Evolutionary conservation across 768 basidiomycete species (phyloP), one percentile per base, ranked within the genome.

Genomic region (Paxillus rubicundulus): DNA sequence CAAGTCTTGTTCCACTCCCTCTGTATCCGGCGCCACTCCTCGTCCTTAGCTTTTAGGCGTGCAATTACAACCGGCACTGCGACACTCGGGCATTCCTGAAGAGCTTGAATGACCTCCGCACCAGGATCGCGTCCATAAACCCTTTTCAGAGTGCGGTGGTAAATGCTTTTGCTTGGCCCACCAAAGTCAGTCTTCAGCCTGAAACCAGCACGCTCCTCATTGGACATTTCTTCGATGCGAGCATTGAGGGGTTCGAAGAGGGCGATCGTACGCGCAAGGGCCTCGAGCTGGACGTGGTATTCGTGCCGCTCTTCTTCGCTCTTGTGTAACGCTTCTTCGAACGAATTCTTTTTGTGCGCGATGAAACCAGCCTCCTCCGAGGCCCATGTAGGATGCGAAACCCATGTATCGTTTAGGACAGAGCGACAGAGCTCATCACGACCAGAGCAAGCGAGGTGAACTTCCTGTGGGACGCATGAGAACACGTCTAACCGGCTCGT

Each of bases 261-360:
- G 2, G 90, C 84, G 63, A 98, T 96, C 13, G 95, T 98, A 39
- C 95, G 85, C 9, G 83, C 74, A 60, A 98, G 84, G 16, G 87
- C 92, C 65, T 97, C 93, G 38, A 99, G 82, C 61, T 95, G 90
- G 54, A 95, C 94, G 61, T 97, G 94, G 67, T 92, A 98, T 70
- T 98, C 96, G 71, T 98, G 93, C 27, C 97, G 85, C 70, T 99
- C 97, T 70, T 99, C 96, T 70, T 99, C 97, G 62, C 92, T 89
- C 72, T 92, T 92, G 74, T 98, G 94, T 51, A 98, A 76, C 0
- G 91, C 89, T 64, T 98, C 96, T 70, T 99, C 97, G 68, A 89
- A 98, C 5, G 84, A 80, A 66, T 98, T 99, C 76, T 98, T 98
- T 77, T 97, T 96, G 70, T 98, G 92, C 6, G 95, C 80, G 57